Base-by-base conservation (phyloP, 768 basidiomycete genomes). In the Coprinopsis sp. region DNA sequence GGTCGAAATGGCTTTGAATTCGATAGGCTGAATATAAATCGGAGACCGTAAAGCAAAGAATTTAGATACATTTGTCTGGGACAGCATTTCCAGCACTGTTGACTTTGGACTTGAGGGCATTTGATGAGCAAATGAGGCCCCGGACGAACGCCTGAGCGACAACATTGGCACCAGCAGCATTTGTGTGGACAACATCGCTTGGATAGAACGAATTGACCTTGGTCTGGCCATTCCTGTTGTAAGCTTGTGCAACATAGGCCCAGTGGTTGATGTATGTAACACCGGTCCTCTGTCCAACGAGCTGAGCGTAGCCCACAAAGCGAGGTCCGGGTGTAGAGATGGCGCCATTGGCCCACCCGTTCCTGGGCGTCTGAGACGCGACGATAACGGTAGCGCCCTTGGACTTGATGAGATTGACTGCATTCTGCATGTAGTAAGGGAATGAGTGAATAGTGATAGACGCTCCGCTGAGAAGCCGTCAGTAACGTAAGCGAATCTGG, bases 361-460 rank as follows among this genome's bases (percentile, higher is more conserved):
- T 72, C 51, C 66, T 59, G 6, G 76, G 76, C 2, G 76, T 77
- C 48, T 72, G 72, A 2, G 73, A 70, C 11, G 72, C 71, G 8
- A 77, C 59, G 45, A 78, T 74, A 24, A 69, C 66, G 23, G 66
- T 72, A 27, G 67, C 73, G 14, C 76, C 76, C 55, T 76, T 76
- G 1, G 70, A 63, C 52, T 69, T 61, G 37, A 76, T 54, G 7
- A 67, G 51, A 28, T 60, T 67, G 40, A 70, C 64, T 0, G 72
- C 73, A 47, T 73, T 69, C 52, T 71, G 63, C 33, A 74, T 65
- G 50, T 75, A 76, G 55, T 54, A 74, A 22, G 66, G 66, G 64
- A 71, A 76, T 3, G 70, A 73, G 48, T 72, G 71, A 22, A 76
- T 70, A 30, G 69, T 59, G 19, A 66, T 56, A 3, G 57, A 52